Evolutionary conservation across 495 filamentous ascomycete species (phyloP), one percentile per base, ranked within the genome.

Genomic region (Ramalina intermedia): DNA sequence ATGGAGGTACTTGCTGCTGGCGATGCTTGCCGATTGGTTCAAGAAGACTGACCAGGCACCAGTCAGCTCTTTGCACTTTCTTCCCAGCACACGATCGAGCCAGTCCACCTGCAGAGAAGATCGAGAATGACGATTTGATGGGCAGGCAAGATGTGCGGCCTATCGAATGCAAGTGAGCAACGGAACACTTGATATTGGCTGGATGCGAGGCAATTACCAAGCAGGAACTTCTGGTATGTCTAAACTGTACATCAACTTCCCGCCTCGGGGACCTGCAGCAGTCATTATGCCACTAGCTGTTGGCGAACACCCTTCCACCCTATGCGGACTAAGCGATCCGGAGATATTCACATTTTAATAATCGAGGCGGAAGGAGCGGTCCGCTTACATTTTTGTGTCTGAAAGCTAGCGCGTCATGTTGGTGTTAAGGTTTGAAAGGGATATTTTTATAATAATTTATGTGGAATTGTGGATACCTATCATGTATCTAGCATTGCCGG

Each of bases 21-120:
- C 76, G 71, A 53, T 81, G 64, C 38, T 65, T 52, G 14, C 78
- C 78, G 16, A 82, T 60, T 18, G 79, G 79, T 7, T 62, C 57
- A 8, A 84, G 60, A 33, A 82, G 47, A 36, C 21, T 43, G 5
- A 17, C 37, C 21, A 47, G 18, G 37, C 18, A 37, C 14, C 46
- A 42, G 41, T 33, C 17, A 41, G 27, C 6, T 16, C 40, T 4
- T 20, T 24, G 27, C 16, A 20, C 20, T 24, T 24, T 8, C 37
- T 21, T 8, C 2, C 16, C 21, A 43, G 3, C 9, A 41, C n/a
- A 41, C 33, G 18, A 17, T 39, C 12, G 8, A 18, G 33, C 13
- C n/a, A 13, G 53, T 53, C 37, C 51, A 65, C 62, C 47, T 56
- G 54, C 55, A 63, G 4, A 66, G 57, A 27, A 63, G 43, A 24